Evolutionary conservation across 257 asterid species (phyloP), one percentile per base, ranked within the genome.

Genomic region (Salvia rosmarinus): DNA sequence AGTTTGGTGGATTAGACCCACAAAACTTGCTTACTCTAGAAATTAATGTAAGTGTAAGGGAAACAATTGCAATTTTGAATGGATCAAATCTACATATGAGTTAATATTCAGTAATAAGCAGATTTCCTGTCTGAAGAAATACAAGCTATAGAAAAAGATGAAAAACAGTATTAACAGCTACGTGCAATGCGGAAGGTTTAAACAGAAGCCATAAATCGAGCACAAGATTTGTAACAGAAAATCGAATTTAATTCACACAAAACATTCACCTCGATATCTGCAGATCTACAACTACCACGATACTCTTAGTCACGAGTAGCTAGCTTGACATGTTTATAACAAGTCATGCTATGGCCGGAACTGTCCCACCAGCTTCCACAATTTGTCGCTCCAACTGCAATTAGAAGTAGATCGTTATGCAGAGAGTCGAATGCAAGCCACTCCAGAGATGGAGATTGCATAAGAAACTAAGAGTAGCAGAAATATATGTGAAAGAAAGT

Each of bases 381-480:
- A 93, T 93, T 76, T 88, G 90, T 58, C 82, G 84, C 82, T 6
- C 97, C 61, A 93, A 83, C 98, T 93, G 75, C 87, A 87, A 43
- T 67, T 35, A 49, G 64, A 6, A 43, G 1, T 23, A 0, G 39
- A 9, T n/a, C 1, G n/a, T 28, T 47, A 23, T 9, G 21, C 3
- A 9, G 34, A 47, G 39, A 16, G 16, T 16, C 16, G 16, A 68
- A 16, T 25, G 30, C 30, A 25, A 25, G 30, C 1, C 30, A 25
- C 2, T 25, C 30, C 3, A 25, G 30, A 25, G 30, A 25, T 25
- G 30, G 30, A 25, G 3, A 25, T 25, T 25, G 19, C 32, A 35
- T 28, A 4, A 32, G 37, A 5, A 17, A 34, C 39, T 11, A 12
- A 6, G 6, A 2, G 6, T 43, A 57, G 44, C 16, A 23, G 54